Evolutionary conservation across 2,329 filamentous ascomycete species (phyloP), one percentile per base, ranked within the genome.

Genomic region (Exophiala bonariae): DNA sequence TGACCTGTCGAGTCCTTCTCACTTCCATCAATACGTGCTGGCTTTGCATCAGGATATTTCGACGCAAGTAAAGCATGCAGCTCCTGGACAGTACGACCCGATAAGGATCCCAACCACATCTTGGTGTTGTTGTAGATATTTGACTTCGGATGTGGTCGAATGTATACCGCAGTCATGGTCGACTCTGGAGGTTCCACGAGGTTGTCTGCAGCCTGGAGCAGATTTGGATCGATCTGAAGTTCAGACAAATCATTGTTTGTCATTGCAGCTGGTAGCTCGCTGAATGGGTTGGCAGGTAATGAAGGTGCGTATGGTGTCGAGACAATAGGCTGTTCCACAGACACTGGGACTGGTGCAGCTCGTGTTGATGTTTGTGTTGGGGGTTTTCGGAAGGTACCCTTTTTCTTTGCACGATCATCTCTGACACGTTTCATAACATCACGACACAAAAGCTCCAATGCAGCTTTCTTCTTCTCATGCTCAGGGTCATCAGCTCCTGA

Each of bases 391-490:
- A 55, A 55, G 16, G 45, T 52, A 7, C 52, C 52, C 52, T 71
- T 71, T 11, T 70, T 70, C 55, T 79, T 81, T 1, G 73, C 73
- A 49, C 80, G 78, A 54, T 87, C 83, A 58, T 89, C 85, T 28
- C 85, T 79, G 43, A 86, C 75, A 38, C 88, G 77, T 68, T 91
- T 91, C 77, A 88, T 84, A 14, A 89, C 85, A 66, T 92, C 87
- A 41, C 83, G 78, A 42, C 85, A 86, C 3, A 93, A 69, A 0
- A 86, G 74, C 52, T 91, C 85, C 37, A 91, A 65, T 1, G 85
- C 85, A 55, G 80, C 83, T 26, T 80, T 62, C 62, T 83, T 87
- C 36, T 73, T 66, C 17, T 67, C 60, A 45, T 81, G 74, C 17
- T 76, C 69, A 2, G 78, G 73, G 52, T 84, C 79, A 1, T 71